Base-by-base conservation (phyloP, 139 green algal species). In the Auxenochlorella pyrenoidosa region DNA sequence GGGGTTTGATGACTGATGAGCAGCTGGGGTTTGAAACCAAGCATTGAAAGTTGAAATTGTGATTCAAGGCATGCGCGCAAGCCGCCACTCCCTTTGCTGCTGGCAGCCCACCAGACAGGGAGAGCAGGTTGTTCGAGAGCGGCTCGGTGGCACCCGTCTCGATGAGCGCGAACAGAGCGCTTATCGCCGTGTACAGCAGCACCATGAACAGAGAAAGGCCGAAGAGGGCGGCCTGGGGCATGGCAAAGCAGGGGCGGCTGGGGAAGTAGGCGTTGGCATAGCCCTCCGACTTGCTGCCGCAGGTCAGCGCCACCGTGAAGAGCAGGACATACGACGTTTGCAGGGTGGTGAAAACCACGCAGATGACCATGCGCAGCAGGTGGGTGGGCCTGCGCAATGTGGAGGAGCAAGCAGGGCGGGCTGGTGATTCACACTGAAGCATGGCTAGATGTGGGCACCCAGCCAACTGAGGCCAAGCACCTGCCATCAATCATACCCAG, bases 301-400 rank as follows among this genome's bases (percentile, higher is more conserved):
- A 82, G 76, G 65, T 63, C 26, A 82, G 15, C 28, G 30, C 76
- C 44, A 82, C 76, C 8, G 76, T 82, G 47, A 82, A 82, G n/a
- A 82, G 76, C 76, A 82, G 76, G 10, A 82, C 43, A 47, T 68
- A 82, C 43, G 44, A 68, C 32, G 76, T 82, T 32, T 82, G 76
- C 47, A 44, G 44, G 32, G 76, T 43, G 73, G 73, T 34, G 73
- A 75, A 75, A 3, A 43, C 66, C 28, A 75, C 16, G n/a, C 66
- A 75, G 66, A 75, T 75, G 66, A 40, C n/a, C 30, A 75, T 75
- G n/a, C 66, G 40, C 41, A 79, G 41, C 73, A 79, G 24, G 41
- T 60, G 38, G 71, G 15, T 47, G 71, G 36, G 38, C 71, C 71
- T 51, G 36, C 36, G 71, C 4, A n/a, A n/a, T n/a, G n/a, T n/a